Conservation (phyloP, 2,329 filamentous ascomycete species). For the Hypoxylon sp. region DNA sequence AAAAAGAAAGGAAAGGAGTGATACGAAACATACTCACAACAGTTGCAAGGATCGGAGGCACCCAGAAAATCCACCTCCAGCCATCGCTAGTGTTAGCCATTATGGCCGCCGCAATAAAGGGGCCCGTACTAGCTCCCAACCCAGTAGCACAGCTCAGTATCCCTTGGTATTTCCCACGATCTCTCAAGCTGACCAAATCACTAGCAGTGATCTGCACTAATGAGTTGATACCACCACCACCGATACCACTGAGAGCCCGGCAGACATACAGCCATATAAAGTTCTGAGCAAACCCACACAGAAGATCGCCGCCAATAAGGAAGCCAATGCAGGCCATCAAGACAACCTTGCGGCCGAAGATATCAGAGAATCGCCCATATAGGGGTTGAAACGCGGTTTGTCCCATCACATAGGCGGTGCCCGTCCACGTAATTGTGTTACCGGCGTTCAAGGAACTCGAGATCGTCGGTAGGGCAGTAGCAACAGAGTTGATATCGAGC, state of each 20-base stretch:
- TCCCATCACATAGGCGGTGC: conserved; percentile 45
- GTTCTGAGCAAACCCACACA: conserved; percentile 51
- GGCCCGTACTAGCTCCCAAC: conserved; percentile 48
- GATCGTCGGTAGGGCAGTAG: conserved; percentile 46
- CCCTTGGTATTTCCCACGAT: conserved; percentile 57
- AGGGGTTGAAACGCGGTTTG: conserved; percentile 61
- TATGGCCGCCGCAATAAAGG: conserved; percentile 48
- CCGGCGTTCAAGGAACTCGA: conserved; percentile 40
- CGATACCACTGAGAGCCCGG: conserved; percentile 52
- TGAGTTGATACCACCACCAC: conserved; percentile 51
- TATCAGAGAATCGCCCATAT: conserved; percentile 62
- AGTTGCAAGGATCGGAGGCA: conserved; percentile 40
- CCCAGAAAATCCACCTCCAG: conserved; percentile 49
- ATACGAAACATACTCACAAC: conserved; percentile 17
- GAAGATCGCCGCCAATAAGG: conserved; percentile 62
- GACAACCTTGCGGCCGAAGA: conserved; percentile 62
- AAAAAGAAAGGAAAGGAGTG: not conserved
- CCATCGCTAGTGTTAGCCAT: conserved; percentile 19
- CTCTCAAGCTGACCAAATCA: conserved; percentile 55
- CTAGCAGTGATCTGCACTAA: conserved; percentile 57
- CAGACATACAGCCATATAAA: conserved; percentile 52
- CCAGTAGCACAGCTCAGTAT: conserved; percentile 47
- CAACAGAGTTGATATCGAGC: conserved; percentile 45
- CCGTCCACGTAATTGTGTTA: conserved; percentile 43
- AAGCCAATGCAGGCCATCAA: conserved; percentile 56